Evolutionary conservation across 2,329 filamentous ascomycete genomes (phyloP).

Genomic region (Exophiala mesophila): DNA sequence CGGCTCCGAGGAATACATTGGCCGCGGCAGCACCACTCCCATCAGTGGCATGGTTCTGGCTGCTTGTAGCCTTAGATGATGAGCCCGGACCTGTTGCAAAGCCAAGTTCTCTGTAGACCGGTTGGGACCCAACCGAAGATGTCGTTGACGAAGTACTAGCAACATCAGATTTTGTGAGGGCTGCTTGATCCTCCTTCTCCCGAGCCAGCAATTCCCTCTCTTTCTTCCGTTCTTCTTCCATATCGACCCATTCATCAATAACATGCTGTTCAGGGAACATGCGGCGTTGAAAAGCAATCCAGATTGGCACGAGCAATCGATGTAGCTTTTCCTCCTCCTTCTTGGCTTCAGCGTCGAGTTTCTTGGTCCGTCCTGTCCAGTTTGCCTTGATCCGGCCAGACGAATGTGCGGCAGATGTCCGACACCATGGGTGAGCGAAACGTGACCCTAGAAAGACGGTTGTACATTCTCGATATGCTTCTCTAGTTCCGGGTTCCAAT

Average conservation of each 20-base stretch:
- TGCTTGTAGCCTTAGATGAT: background rate
- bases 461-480: constrained; percentile 19
- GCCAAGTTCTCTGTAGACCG: constrained; percentile 13
- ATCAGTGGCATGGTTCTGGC: background rate
- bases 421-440: constrained; percentile 27
- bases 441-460: constrained; percentile 16
- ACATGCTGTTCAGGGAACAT: constrained; percentile 24
- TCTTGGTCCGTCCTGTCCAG: constrained; percentile 14
- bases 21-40: constrained; percentile 10
- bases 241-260: constrained; percentile 15
- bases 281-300: constrained; percentile 23
- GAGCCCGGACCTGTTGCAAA: constrained; percentile 6
- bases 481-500: constrained; percentile 12
- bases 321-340: constrained; percentile 25
- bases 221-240: constrained; percentile 8
- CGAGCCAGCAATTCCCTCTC: background rate
- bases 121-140: too few species aligned
- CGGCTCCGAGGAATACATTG: constrained; percentile 20
- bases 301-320: constrained; percentile 26
- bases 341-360: constrained; percentile 11
- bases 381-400: constrained; percentile 13
- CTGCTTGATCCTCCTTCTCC: constrained; percentile 1
- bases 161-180: background rate
- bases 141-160: background rate
- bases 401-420: constrained; percentile 13